Conservation (phyloP, 768 basidiomycete species). For the Termitomyces sp. region DNA sequence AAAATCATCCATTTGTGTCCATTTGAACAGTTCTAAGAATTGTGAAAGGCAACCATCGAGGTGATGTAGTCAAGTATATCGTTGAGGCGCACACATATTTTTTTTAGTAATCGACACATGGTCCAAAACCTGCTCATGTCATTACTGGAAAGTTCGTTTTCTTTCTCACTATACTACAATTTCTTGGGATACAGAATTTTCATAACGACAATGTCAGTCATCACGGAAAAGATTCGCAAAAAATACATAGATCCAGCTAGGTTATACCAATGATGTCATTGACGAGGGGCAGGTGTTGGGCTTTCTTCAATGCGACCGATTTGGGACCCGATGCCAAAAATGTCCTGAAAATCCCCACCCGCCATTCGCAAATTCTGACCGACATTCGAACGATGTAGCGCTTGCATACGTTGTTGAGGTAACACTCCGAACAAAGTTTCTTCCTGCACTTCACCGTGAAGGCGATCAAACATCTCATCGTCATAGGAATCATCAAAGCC, state of each 20-base stretch:
- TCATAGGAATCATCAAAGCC: conserved; percentile 49
- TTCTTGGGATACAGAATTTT: not conserved
- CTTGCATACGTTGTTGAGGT: conserved; percentile 41
- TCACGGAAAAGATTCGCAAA: not conserved
- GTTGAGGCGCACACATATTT: too few species aligned
- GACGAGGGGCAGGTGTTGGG: conserved; percentile 47
- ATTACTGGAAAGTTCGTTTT: not conserved
- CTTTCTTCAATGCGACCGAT: conserved; percentile 57
- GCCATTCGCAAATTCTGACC: conserved; percentile 43
- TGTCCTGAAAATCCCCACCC: conserved; percentile 63
- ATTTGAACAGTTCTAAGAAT: not conserved
- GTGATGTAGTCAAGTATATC: not conserved
- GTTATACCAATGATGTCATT: not conserved
- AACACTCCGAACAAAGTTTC: conserved; percentile 73
- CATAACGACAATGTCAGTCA: not conserved
- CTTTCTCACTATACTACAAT: not conserved
- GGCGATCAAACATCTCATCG: conserved; percentile 49
- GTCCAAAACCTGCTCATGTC: not conserved
- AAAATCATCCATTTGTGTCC: not conserved
- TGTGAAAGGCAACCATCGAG: not conserved
- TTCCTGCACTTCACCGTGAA: conserved; percentile 37
- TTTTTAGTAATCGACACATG: not conserved
- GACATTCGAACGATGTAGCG: conserved; percentile 13
- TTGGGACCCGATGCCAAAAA: conserved; percentile 53
- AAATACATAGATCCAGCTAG: not conserved